These are phyloP conservation scores for Neofusicoccum sp. DNA, from an alignment of 2,329 filamentous ascomycete species.

Conservation along the genomic window DNA sequence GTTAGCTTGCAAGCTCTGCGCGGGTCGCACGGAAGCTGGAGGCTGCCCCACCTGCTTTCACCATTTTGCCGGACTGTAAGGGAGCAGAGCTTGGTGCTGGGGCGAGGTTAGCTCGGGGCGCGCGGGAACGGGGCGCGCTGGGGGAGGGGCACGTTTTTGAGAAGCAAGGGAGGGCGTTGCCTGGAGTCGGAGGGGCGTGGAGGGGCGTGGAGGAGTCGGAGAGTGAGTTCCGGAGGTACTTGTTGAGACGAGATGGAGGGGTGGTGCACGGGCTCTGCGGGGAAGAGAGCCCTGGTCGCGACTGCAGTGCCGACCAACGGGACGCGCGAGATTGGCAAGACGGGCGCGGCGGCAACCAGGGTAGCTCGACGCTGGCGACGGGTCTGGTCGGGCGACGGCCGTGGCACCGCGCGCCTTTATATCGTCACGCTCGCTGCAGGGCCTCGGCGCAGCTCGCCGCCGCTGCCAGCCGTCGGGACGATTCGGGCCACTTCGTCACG, in stretches of 20 bases:
- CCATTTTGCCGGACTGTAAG: slow-evolving; percentile 33
- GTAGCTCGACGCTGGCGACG: not conserved
- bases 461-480: slow-evolving; percentile 8
- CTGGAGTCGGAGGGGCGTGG: not conserved
- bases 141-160: not conserved
- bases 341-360: not conserved
- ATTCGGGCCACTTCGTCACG: slow-evolving; percentile 1
- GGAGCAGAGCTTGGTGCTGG: slow-evolving; percentile 24
- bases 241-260: slow-evolving; percentile 13
- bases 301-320: slow-evolving; percentile 3
- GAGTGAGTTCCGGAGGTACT: slow-evolving; percentile 9
- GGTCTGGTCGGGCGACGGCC: not conserved
- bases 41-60: slow-evolving; percentile 35
- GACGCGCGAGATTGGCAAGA: slow-evolving; percentile 8
- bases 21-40: slow-evolving; percentile 6
- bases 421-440: not conserved
- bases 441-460: slow-evolving; percentile 10
- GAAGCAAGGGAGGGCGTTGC: too few species aligned
- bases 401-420: too few species aligned
- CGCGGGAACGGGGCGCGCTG: not conserved
- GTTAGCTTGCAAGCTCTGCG: slow-evolving; percentile 10
- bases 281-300: slow-evolving; percentile 7
- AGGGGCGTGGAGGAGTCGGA: slow-evolving; percentile 5
- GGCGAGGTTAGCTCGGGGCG: slow-evolving; percentile 11
- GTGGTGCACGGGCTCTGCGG: slow-evolving; percentile 1